Evolutionary conservation across 352 stramenopile genomes (phyloP), one percentile per base, ranked within the genome.

Genomic region (Pythium phragmitis): DNA sequence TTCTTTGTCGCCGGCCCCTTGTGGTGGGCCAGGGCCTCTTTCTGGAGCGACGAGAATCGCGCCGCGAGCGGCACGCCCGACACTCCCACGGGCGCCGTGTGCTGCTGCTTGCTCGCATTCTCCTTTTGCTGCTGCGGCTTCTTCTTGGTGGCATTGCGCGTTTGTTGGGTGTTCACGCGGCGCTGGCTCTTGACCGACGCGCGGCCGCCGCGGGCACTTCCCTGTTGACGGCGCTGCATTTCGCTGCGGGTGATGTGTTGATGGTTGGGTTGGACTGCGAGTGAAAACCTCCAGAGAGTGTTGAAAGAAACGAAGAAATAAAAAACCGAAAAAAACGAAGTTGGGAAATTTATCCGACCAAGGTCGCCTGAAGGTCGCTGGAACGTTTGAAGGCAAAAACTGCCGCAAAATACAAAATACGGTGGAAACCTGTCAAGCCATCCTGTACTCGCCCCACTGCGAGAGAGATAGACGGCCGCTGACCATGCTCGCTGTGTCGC

Each of bases 11-110:
- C 50, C 12, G 46, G 30, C 4, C 12, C 13, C 11, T 41, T 36
- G 6, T 68, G 36, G n/a, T 67, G 36, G 37, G 54, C 57, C 4
- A 66, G 19, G 12, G 57, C 57, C 13, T 86, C 72, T 34, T 87
- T 80, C 37, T 87, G 77, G 63, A 95, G 66, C 28, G 74, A 57
- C 46, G 76, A 82, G 71, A 94, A 96, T 59, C 85, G 87, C 60
- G 79, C 88, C 47, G 87, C 92, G 53, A 96, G 71, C 61, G 85
- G 70, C 56, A 89, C 70, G 47, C 61, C 64, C 43, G 84, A 91
- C 37, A 91, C 79, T 28, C 87, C 87, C 26, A 96, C 87, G 4
- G 59, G 65, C 33, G 59, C 58, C 17, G 84, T 68, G 12, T 70
- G 63, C 4, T 19, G 26, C 53, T 67, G 61, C 56, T 67, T 70